A percentile compares a stretch with the other conserved stretches of the same genome.
phyloP scores from a whole-genome alignment of 495 filamentous ascomycete species.

The Penicillium diatomitis region DNA sequence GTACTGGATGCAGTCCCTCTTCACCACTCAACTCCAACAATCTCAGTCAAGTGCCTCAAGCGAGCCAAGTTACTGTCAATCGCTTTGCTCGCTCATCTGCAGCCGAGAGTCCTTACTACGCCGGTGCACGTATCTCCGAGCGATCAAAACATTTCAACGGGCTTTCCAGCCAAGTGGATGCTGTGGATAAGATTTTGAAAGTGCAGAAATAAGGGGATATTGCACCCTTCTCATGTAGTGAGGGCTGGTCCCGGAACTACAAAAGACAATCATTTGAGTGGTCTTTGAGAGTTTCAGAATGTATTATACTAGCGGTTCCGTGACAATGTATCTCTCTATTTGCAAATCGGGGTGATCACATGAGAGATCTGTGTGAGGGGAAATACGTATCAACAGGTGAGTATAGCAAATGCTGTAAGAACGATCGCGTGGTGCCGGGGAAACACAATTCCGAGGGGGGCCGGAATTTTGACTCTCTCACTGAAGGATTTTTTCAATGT shows the following conservation, averaged over 20 bases:
- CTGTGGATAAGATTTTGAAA: slow-evolving; percentile 27
- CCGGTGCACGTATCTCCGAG: slow-evolving; percentile 23
- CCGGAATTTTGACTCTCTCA: slow-evolving; percentile 4
- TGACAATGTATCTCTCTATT: slow-evolving; percentile 24
- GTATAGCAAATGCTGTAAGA: too few relatives aligned
- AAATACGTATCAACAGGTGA: too few relatives aligned
- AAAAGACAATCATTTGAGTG: background rate
- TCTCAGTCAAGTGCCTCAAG: slow-evolving; percentile 22
- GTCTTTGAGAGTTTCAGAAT: slow-evolving; percentile 3
- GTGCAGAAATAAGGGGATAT: background rate
- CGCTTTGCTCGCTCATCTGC: slow-evolving; percentile 24
- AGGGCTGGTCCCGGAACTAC: too few relatives aligned
- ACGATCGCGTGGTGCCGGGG: too few relatives aligned
- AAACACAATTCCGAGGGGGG: too few relatives aligned
- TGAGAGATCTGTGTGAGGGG: too few relatives aligned
- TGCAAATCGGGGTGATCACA: background rate
- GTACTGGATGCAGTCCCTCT: slow-evolving; percentile 7
- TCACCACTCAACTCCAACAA: slow-evolving; percentile 23
- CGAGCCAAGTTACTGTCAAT: slow-evolving; percentile 19
- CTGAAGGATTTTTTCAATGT: slow-evolving; percentile 29
- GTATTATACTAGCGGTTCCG: slow-evolving; percentile 5
- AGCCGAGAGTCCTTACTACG: slow-evolving; percentile 33
- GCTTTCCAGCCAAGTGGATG: slow-evolving; percentile 27
- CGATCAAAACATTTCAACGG: slow-evolving; percentile 24
- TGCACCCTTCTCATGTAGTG: too few relatives aligned